Evolutionary conservation across 2,329 filamentous ascomycete species (phyloP).

Genomic region (Monosporascus ibericus): DNA sequence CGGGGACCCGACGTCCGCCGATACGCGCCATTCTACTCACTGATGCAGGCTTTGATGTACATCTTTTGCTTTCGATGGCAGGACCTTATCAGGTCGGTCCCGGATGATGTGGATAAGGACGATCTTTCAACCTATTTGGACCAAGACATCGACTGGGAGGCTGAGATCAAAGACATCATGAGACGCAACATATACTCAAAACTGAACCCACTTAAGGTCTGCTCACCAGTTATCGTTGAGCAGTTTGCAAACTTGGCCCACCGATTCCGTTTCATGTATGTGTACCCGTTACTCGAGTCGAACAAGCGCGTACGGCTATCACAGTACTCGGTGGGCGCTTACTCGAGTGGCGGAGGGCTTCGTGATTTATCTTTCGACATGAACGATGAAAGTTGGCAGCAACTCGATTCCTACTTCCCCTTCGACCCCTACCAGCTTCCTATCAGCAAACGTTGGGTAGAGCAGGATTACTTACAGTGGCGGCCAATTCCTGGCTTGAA

Average conservation of each 20-base stretch:
- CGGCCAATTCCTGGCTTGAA: constrained; percentile 64
- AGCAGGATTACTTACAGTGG: constrained; percentile 79
- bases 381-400: constrained; percentile 70
- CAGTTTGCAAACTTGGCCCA: constrained; percentile 87
- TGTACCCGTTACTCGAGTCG: constrained; percentile 79
- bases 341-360: constrained; percentile 48
- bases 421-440: constrained; percentile 96
- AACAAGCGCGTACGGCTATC: constrained; percentile 86
- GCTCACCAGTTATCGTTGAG: constrained; percentile 80
- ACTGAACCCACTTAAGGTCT: constrained; percentile 93
- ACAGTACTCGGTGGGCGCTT: constrained; percentile 56
- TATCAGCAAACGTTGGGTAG: constrained; percentile 80
- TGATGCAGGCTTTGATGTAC: constrained; percentile 85
- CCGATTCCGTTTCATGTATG: constrained; percentile 81
- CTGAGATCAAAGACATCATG: constrained; percentile 67
- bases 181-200: constrained; percentile 75
- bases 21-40: constrained; percentile 79
- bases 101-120: constrained; percentile 56
- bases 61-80: constrained; percentile 98
- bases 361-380: constrained; percentile 45
- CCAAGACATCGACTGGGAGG: constrained; percentile 73
- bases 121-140: constrained; percentile 55
- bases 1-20: constrained; percentile 79
- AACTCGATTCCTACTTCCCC: constrained; percentile 91
- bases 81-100: constrained; percentile 65